Conservation (phyloP, 2,329 filamentous ascomycete species). For the Acarospora socialis region DNA sequence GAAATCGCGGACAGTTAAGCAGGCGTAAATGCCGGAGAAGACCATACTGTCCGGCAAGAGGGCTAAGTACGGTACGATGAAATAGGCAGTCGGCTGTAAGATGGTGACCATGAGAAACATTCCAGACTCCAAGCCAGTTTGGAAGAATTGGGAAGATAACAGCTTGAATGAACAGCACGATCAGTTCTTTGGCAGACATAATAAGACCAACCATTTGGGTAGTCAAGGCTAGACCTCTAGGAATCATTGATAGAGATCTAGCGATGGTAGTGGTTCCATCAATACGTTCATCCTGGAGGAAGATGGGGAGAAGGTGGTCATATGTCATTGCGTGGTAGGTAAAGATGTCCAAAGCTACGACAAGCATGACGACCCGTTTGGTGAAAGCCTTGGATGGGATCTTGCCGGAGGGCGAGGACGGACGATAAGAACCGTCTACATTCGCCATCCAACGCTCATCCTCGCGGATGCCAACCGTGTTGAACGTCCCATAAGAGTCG, state of each 20-base stretch:
- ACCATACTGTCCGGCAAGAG: constrained; percentile 40
- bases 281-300: constrained; percentile 63
- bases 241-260: constrained; percentile 31
- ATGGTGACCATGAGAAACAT: constrained; percentile 51
- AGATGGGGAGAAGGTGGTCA: constrained; percentile 83
- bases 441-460: constrained; percentile 39
- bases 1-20: constrained; percentile 50
- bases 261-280: constrained; percentile 21
- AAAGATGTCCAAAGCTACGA: constrained; percentile 75
- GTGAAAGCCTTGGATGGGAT: constrained; percentile 39
- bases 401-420: constrained; percentile 25
- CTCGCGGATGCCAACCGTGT: constrained; percentile 39
- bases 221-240: constrained; percentile 51
- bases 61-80: constrained; percentile 54
- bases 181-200: constrained; percentile 53
- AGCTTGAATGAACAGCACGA: constrained; percentile 60
- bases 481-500: constrained; percentile 70
- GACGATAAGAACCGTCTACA: constrained; percentile 29
- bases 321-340: constrained; percentile 94
- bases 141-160: constrained; percentile 54
- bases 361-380: constrained; percentile 55
- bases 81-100: constrained; percentile 52
- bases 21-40: constrained; percentile 50
- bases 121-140: constrained; percentile 51
- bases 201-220: constrained; percentile 55